phyloP scores from a whole-genome alignment of 495 filamentous ascomycete species.

The Penicillium steckii region DNA sequence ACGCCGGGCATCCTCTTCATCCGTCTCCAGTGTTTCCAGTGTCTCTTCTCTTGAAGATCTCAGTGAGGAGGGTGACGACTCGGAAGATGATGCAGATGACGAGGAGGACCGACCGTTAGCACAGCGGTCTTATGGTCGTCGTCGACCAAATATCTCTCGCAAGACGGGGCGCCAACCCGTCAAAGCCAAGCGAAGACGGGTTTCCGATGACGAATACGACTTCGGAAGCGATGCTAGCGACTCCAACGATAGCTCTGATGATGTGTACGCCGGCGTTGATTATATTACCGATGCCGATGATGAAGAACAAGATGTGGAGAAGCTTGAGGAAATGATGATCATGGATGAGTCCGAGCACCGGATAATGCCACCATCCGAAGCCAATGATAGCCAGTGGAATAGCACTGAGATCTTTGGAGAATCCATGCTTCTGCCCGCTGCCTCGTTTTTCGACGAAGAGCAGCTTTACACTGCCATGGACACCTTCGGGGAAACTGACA shows the following conservation, averaged over 20 bases:
- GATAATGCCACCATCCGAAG: conserved; percentile 24
- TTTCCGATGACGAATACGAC: conserved; percentile 64
- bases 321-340: conserved; percentile 72
- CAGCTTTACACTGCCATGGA: conserved; percentile 48
- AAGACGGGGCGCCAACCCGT: conserved; percentile 45
- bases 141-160: conserved; percentile 30
- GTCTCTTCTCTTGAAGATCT: conserved; percentile 40
- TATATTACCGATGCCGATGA: conserved; percentile 76
- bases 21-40: conserved; percentile 44
- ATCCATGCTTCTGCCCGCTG: conserved; percentile 44
- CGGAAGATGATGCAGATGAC: conserved; percentile 50
- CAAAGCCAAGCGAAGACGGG: conserved; percentile 45
- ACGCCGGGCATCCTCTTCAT: conserved; percentile 39
- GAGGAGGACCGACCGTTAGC: conserved; percentile 51
- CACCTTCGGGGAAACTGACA: conserved; percentile 42
- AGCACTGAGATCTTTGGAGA: conserved; percentile 54
- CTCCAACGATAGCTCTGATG: conserved; percentile 52
- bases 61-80: conserved; percentile 41
- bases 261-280: conserved; percentile 72
- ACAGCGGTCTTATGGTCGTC: conserved; percentile 50
- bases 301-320: conserved; percentile 69
- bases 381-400: conserved; percentile 55
- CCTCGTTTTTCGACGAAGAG: conserved; percentile 53
- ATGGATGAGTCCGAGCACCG: conserved; percentile 51
- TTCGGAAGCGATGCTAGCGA: conserved; percentile 34